A percentile compares a stretch with the other conserved stretches of the same genome.
These are phyloP conservation scores for Trichoderma asperellum DNA, from an alignment of 2,329 filamentous ascomycete genomes.

Conservation along the genomic window DNA sequence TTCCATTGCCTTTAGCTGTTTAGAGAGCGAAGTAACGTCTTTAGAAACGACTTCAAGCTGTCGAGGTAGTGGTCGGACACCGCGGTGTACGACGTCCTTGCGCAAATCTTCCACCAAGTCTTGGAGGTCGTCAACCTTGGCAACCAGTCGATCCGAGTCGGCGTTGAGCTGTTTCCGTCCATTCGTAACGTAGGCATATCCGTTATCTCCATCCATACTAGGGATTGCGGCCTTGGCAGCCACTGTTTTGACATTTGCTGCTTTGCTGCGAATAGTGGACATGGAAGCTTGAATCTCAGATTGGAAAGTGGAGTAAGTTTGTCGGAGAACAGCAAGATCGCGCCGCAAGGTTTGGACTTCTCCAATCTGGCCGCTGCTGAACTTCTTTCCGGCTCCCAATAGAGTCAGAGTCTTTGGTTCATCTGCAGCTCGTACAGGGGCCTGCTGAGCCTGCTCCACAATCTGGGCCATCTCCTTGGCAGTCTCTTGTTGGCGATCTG, in stretches of 20 bases:
- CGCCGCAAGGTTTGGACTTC: slow-evolving; percentile 83
- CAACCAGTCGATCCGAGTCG: slow-evolving; percentile 89
- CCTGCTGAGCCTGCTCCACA: slow-evolving; percentile 37
- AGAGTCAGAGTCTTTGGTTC: slow-evolving; percentile 42
- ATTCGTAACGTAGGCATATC: slow-evolving; percentile 79
- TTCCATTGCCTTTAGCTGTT: slow-evolving; percentile 92
- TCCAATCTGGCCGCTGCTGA: slow-evolving; percentile 65
- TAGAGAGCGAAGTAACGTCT: slow-evolving; percentile 78
- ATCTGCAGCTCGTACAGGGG: slow-evolving; percentile 54
- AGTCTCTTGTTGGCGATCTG: slow-evolving; percentile 86
- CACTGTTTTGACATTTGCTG: slow-evolving; percentile 75
- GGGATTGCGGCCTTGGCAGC: slow-evolving; percentile 74
- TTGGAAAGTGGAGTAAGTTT: slow-evolving; percentile 91
- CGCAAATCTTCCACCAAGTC: slow-evolving; percentile 95
- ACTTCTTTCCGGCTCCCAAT: slow-evolving; percentile 46
- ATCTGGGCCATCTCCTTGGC: slow-evolving; percentile 76
- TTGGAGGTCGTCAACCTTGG: slow-evolving; percentile 94
- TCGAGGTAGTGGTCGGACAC: slow-evolving; percentile 85
- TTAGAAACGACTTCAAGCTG: slow-evolving; percentile 89
- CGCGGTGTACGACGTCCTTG: slow-evolving; percentile 92
- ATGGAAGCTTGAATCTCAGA: slow-evolving; percentile 88
- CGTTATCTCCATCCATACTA: slow-evolving; percentile 74
- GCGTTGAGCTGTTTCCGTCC: slow-evolving; percentile 86
- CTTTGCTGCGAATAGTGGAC: slow-evolving; percentile 80
- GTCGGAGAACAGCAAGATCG: slow-evolving; percentile 87